Base-by-base conservation (phyloP, 1,139 yeast species). In the Taphrina flavorubra region DNA sequence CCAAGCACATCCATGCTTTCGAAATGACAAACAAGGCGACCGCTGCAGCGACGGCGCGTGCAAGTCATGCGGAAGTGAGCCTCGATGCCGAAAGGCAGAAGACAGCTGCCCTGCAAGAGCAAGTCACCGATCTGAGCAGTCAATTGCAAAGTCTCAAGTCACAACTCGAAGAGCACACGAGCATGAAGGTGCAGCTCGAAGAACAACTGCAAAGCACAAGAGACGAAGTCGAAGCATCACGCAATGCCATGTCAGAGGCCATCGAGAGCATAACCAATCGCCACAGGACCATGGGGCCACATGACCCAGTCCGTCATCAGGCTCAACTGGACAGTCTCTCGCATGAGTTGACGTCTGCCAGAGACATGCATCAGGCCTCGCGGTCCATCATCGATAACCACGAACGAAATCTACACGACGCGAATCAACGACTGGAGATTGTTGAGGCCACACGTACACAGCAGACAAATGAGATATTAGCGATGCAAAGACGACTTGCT, bases 401-500 rank as follows among this genome's bases (percentile, higher is more conserved):
- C 16, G 44, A 42, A 40, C 51, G 20, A 25, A 66, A 68, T 18
- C 44, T 67, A 34, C 58, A 44, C 34, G 51, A 47, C 1, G 61
- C 70, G 11, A 16, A 42, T 14, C 67, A 46, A 47, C 65, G 65
- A n/a, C 44, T 69, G 10, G 34, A 57, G 8, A 55, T 18, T 14
- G 62, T 67, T 10, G 70, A 69, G 49, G 16, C 59, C 11, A 37
- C 51, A 51, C 20, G 20, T 14, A 36, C 42, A 25, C 31, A 31
- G 18, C 37, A 51, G n/a, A 39, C 51, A 7, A 20, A 65, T 14
- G 63, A 67, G 39, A 34, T 36, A 34, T 63, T 65, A 10, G 69
- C 62, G 7, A 37, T 55, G 49, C 65, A 63, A 39, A 46, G 65
- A 37, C 53, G 53, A 51, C 51, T 69, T 2, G 49, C 63, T n/a